Conservation (phyloP, 345 rosid genomes). For the Erysimum cheiranthoides region DNA sequence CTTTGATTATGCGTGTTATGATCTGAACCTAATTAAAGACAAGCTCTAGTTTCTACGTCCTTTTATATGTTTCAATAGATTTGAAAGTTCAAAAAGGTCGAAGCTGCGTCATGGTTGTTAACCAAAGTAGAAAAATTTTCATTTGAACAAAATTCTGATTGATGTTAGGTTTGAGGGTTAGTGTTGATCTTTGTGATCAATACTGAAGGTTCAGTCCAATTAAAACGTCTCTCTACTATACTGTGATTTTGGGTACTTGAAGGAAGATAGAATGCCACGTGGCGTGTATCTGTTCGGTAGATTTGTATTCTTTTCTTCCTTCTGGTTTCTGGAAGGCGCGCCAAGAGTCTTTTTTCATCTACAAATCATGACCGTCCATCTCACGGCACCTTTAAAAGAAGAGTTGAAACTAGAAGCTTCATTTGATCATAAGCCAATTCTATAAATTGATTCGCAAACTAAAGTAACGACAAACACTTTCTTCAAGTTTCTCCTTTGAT, state of each 20-base stretch:
- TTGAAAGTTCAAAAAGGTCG: neutral
- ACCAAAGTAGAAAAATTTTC: neutral
- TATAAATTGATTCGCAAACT: constrained; percentile 10
- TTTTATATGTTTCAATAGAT: neutral
- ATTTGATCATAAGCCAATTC: neutral
- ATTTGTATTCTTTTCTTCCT: neutral
- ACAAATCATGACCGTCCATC: constrained; percentile 30
- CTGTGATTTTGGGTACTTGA: neutral
- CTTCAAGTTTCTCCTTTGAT: neutral
- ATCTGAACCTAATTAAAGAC: neutral
- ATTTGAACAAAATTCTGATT: no score
- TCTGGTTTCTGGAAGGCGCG: constrained; percentile 40
- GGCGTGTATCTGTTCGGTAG: neutral
- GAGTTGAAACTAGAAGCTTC: constrained; percentile 34
- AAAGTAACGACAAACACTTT: neutral
- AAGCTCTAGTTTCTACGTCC: no score
- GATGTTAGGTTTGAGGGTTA: no score
- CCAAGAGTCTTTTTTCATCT: neutral
- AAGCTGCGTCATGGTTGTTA: neutral
- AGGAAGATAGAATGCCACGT: constrained; percentile 1
- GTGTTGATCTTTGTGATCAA: neutral
- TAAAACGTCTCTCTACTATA: neutral
- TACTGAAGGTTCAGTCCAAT: neutral
- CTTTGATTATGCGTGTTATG: neutral
- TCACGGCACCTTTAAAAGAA: neutral